phyloP scores from a whole-genome alignment of 2,329 filamentous ascomycete species.

The Endocalyx cinctus region DNA sequence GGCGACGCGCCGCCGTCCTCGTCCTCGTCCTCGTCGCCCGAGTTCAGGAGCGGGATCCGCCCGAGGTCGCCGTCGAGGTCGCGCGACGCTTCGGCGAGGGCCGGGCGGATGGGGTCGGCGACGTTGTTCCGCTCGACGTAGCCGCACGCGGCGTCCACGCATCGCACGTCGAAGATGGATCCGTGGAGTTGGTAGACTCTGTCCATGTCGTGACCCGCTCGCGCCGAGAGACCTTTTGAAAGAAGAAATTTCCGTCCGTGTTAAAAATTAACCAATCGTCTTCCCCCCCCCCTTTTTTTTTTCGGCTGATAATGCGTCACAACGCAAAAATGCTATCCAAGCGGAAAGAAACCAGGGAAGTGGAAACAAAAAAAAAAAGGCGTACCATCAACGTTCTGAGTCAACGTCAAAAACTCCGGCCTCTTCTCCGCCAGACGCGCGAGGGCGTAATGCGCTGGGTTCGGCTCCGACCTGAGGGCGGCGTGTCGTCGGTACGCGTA shows the following conservation, averaged over 20 bases:
- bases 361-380: constrained; percentile 1
- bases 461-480: constrained; percentile 68
- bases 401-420: constrained; percentile 65
- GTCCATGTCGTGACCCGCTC: constrained; percentile 63
- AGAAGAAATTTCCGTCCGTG: no score
- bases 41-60: constrained; percentile 38
- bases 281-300: no score
- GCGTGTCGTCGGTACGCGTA: constrained; percentile 77
- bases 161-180: constrained; percentile 75
- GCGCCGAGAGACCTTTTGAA: constrained; percentile 15
- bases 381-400: constrained; percentile 81
- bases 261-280: no score
- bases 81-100: constrained; percentile 60
- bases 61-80: constrained; percentile 35
- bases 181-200: constrained; percentile 76
- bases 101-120: constrained; percentile 71
- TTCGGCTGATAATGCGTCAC: no score
- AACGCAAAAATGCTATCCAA: neutral
- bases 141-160: constrained; percentile 57
- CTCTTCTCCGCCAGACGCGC: constrained; percentile 64
- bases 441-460: constrained; percentile 71
- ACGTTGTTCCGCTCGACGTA: constrained; percentile 65
- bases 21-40: no score
- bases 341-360: neutral
- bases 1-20: constrained; percentile 39